Evolutionary conservation across 805 yeast genomes (phyloP), one percentile per base, ranked within the genome.

Genomic region (Yamadazyma endophytica): DNA sequence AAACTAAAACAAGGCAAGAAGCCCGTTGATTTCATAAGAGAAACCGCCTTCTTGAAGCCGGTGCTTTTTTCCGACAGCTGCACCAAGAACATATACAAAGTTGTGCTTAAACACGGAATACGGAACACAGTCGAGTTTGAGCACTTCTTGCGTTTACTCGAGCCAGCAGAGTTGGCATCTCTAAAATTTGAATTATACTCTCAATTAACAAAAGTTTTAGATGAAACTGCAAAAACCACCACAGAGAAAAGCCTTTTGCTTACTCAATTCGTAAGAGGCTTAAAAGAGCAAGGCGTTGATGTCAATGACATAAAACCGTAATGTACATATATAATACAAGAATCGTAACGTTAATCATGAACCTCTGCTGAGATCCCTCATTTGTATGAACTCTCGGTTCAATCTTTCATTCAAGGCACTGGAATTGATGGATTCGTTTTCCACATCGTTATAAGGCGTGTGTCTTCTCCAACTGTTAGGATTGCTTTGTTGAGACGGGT

Each of bases 391-490:
- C 16, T 24, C 32, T 20, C 32, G 19, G 20, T 35, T 24, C 24
- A 31, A 28, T 14, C 27, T 30, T 11, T 20, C 36, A 25, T 37
- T 21, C 17, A 37, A 18, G 13, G 33, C 34, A 21, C 37, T 32
- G 4, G 49, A 44, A 21, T 28, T 34, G 11, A 46, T 18, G 2
- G 46, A 39, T 16, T 44, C 52, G 12, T 39, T 44, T 11, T 37
- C 44, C 6, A 23, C 25, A 12, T 28, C 36, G 24, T 33, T 37
- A 8, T 22, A 28, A 4, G 45, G 45, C 8, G 40, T 37, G 26
- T 46, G 50, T 12, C 47, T 30, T 38, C 52, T 40, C 35, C 46
- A 46, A 30, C 46, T 43, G 16, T 40, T 33, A 8, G 35, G 21
- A 28, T 35, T 37, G 24, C 39, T 35, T 22, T 42, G 43, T 16